A percentile compares a stretch with the other conserved stretches of the same genome.
Evolutionary conservation across 148 eudicot genomes (phyloP).

Genomic region (Rhododendron molle): DNA sequence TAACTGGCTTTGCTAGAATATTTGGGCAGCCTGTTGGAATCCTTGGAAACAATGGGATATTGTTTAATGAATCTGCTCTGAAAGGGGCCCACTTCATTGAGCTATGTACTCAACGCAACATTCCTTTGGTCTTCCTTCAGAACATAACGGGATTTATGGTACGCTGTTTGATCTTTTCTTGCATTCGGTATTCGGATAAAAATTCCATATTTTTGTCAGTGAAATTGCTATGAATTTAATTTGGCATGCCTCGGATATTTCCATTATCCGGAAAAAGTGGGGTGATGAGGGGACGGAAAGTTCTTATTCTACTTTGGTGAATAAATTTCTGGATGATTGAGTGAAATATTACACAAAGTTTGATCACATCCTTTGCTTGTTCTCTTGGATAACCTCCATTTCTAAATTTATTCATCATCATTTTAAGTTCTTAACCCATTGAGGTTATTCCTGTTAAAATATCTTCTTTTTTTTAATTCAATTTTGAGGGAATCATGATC

Average conservation of each 20-base stretch:
- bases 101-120: slow-evolving; percentile 86
- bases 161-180: slow-evolving; percentile 12
- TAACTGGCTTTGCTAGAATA: slow-evolving; percentile 90
- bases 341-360: neutral
- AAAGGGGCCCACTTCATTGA: slow-evolving; percentile 98
- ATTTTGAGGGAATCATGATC: neutral
- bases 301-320: neutral
- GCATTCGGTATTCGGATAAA: neutral
- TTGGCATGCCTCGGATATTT: neutral
- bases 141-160: slow-evolving; percentile 99
- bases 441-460: neutral
- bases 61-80: slow-evolving; percentile 88
- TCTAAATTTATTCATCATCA: neutral
- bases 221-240: neutral
- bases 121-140: slow-evolving; percentile 93
- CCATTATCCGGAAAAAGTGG: neutral
- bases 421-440: neutral
- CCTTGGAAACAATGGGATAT: slow-evolving; percentile 86
- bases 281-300: neutral
- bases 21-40: slow-evolving; percentile 94
- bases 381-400: neutral
- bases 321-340: slow-evolving; percentile 1
- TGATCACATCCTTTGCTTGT: neutral
- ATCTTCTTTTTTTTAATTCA: neutral
- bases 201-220: neutral